These are phyloP conservation scores for Coniferiporia weirii DNA, from an alignment of 1,284 basidiomycete genomes.

Conservation along the genomic window DNA sequence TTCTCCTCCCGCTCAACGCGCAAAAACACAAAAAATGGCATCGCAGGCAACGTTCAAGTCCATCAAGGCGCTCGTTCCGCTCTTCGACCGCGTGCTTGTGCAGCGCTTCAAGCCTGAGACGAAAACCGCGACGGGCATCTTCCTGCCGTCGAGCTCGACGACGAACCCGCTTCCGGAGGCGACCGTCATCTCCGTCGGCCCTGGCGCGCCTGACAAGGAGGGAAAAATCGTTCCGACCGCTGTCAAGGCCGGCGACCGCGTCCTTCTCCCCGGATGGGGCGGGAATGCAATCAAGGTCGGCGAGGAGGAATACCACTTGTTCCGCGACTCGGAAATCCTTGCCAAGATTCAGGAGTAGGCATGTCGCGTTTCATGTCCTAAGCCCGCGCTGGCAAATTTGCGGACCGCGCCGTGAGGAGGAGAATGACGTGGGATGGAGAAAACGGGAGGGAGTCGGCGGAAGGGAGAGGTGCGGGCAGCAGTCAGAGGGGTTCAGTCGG, in stretches of 20 bases:
- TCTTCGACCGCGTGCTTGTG: constrained; percentile 95
- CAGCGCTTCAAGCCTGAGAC: constrained; percentile 95
- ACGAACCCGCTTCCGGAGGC: constrained; percentile 88
- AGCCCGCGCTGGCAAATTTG: not conserved
- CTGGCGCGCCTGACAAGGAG: constrained; percentile 85
- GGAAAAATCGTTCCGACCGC: constrained; percentile 74
- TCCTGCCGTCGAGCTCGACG: constrained; percentile 87
- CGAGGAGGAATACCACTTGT: constrained; percentile 96
- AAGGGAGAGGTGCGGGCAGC: not conserved
- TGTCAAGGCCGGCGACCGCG: constrained; percentile 88
- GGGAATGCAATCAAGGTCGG: constrained; percentile 95
- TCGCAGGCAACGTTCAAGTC: constrained; percentile 76
- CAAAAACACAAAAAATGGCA: constrained; percentile 15
- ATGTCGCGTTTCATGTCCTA: not conserved
- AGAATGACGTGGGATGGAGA: not conserved
- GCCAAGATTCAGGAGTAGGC: constrained; percentile 92
- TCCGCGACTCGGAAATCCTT: constrained; percentile 94
- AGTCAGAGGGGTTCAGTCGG: not conserved
- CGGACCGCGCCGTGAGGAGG: not conserved
- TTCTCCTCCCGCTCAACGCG: too few relatives aligned
- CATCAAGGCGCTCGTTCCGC: constrained; percentile 88
- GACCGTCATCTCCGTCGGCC: constrained; percentile 93
- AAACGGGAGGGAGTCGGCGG: not conserved
- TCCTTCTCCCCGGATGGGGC: constrained; percentile 93
- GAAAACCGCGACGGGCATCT: constrained; percentile 95